Conservation (phyloP, 768 basidiomycete species). For the Phlegmacium glaucopus region DNA sequence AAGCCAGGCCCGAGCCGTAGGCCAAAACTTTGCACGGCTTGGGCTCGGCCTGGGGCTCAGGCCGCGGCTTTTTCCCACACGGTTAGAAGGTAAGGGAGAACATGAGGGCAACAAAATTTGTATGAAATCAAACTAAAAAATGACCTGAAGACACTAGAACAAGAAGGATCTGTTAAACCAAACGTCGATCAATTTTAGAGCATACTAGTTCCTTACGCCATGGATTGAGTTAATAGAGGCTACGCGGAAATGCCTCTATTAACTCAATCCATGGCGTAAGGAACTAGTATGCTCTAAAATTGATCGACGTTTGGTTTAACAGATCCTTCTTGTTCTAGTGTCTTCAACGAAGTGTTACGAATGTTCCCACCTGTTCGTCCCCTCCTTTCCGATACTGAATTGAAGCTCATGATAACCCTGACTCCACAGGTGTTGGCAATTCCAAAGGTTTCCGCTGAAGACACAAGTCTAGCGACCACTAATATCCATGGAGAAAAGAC, state of each 20-base stretch:
- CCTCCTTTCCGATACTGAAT: background rate
- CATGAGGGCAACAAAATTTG: too few relatives aligned
- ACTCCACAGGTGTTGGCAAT: slow-evolving; percentile 33
- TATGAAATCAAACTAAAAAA: too few relatives aligned
- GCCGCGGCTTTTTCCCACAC: too few relatives aligned
- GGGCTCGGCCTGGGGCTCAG: too few relatives aligned
- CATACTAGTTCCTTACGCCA: too few relatives aligned
- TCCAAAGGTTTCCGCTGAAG: slow-evolving; percentile 44
- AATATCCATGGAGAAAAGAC: slow-evolving; percentile 35
- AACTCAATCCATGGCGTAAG: slow-evolving; percentile 37
- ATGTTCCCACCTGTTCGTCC: slow-evolving; percentile 42
- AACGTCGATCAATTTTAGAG: too few relatives aligned
- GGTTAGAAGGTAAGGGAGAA: too few relatives aligned
- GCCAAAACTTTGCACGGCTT: too few relatives aligned
- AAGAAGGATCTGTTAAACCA: too few relatives aligned
- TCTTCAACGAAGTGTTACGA: slow-evolving; percentile 48
- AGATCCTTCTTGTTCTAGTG: slow-evolving; percentile 23
- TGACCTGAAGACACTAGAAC: too few relatives aligned
- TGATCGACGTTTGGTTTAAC: background rate
- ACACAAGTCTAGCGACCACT: slow-evolving; percentile 36
- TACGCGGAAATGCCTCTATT: slow-evolving; percentile 39
- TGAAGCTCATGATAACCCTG: slow-evolving; percentile 1
- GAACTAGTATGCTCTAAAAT: background rate
- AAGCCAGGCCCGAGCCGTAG: too few relatives aligned
- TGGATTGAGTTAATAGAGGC: too few relatives aligned